phyloP scores from a whole-genome alignment of 2,329 filamentous ascomycete genomes.

The Aspergillus proliferans region DNA sequence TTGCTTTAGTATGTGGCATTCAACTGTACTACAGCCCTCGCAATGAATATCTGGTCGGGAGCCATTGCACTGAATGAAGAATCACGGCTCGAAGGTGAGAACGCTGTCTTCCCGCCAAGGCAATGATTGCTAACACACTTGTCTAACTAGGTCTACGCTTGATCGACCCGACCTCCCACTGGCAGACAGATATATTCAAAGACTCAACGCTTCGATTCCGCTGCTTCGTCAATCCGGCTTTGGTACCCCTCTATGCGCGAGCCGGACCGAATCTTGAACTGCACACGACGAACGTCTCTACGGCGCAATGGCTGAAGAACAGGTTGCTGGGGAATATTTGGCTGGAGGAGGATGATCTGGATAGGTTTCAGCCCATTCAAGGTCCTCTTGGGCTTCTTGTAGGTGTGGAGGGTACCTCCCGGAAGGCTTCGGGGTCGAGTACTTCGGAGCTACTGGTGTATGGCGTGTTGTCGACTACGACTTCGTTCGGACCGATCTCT shows the following conservation, averaged over 20 bases:
- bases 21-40: conserved; percentile 1
- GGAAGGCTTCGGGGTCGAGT: conserved; percentile 11
- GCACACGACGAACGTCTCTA: conserved; percentile 25
- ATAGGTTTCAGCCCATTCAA: conserved; percentile 24
- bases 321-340: conserved; percentile 31
- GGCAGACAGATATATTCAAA: conserved; percentile 29
- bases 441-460: conserved; percentile 35
- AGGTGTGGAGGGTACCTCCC: conserved; percentile 18
- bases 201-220: conserved; percentile 26
- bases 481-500: conserved; percentile 24
- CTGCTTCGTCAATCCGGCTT: conserved; percentile 34
- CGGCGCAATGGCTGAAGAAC: conserved; percentile 34
- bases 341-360: conserved; percentile 28
- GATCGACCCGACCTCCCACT: conserved; percentile 26
- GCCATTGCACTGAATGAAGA: conserved; percentile 22
- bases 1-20: background rate
- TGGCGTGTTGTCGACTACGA: conserved; percentile 28
- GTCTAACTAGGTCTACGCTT: conserved; percentile 27
- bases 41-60: conserved; percentile 36
- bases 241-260: conserved; percentile 36
- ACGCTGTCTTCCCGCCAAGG: conserved; percentile 2
- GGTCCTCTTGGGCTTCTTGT: conserved; percentile 36
- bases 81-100: conserved; percentile 26
- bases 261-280: conserved; percentile 36
- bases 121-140: background rate